Percentiles rank a stretch among this genome's conserved stretches.
These are phyloP conservation scores for Xerocomus amazonicus DNA, from an alignment of 1,284 basidiomycete genomes.

Conservation along the genomic window DNA sequence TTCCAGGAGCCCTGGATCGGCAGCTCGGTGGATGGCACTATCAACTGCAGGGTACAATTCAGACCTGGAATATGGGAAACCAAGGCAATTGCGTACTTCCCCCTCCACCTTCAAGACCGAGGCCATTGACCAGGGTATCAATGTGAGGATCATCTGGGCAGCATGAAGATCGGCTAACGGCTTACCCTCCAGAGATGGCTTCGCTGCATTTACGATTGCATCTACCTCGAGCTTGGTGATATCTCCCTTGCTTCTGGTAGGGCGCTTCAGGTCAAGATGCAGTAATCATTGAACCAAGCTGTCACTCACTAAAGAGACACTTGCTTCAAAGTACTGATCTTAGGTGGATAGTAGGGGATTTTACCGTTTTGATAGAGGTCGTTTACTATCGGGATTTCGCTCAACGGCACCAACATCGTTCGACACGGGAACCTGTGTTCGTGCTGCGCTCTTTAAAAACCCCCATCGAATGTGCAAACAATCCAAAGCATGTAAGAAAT, in stretches of 20 bases:
- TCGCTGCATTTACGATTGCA: conserved; percentile 87
- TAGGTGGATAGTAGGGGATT: conserved; percentile 33
- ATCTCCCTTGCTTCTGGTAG: conserved; percentile 60
- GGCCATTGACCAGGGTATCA: neutral
- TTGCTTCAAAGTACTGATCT: conserved; percentile 42
- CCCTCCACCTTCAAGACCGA: conserved; percentile 51
- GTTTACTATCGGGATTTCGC: conserved; percentile 50
- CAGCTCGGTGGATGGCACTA: conserved; percentile 84
- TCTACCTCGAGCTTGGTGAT: conserved; percentile 73
- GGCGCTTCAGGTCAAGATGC: neutral
- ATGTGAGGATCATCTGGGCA: neutral
- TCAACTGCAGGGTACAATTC: conserved; percentile 50
- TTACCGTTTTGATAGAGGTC: conserved; percentile 43
- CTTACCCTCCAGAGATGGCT: conserved; percentile 67
- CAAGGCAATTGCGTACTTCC: conserved; percentile 49
- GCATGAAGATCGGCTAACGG: neutral
- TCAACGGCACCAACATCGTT: conserved; percentile 38
- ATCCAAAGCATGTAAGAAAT: no score
- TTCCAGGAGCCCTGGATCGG: conserved; percentile 59
- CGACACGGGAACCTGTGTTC: no score
- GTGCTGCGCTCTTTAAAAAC: no score
- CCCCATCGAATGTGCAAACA: no score
- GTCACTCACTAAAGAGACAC: conserved; percentile 59
- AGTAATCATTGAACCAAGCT: neutral
- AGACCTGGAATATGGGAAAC: conserved; percentile 2